Evolutionary conservation across 768 basidiomycete species (phyloP).

Genomic region (Leccinum disarticulatum): DNA sequence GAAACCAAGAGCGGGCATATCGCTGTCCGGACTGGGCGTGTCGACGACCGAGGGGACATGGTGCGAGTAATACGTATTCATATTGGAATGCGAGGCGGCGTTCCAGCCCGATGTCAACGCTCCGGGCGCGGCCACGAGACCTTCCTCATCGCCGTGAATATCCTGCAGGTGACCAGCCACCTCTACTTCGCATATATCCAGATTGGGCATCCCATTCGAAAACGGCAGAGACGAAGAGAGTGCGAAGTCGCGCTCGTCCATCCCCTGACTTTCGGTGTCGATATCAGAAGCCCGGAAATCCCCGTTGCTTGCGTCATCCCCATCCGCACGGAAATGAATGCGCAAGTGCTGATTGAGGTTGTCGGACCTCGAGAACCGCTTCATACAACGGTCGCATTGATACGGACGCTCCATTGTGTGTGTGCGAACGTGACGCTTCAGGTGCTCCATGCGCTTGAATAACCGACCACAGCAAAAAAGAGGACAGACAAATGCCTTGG

Average conservation of each 20-base stretch:
- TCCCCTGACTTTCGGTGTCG: conserved; percentile 35
- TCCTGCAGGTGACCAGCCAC: conserved; percentile 55
- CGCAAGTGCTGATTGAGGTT: conserved; percentile 86
- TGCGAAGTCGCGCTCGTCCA: conserved; percentile 34
- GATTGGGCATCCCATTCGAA: conserved; percentile 40
- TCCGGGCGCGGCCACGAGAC: conserved; percentile 40
- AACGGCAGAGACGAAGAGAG: conserved; percentile 27
- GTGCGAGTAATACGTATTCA: conserved; percentile 26
- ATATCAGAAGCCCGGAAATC: conserved; percentile 28
- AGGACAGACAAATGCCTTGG: conserved; percentile 78
- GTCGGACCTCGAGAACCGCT: conserved; percentile 85
- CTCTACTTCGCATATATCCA: conserved; percentile 61
- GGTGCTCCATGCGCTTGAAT: conserved; percentile 92
- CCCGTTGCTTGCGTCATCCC: conserved; percentile 28
- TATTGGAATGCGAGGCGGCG: conserved; percentile 16
- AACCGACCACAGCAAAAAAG: conserved; percentile 78
- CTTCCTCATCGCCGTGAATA: conserved; percentile 58
- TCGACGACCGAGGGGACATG: conserved; percentile 16
- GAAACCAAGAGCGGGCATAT: conserved; percentile 21
- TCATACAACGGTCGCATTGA: conserved; percentile 69
- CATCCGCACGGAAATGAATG: conserved; percentile 55
- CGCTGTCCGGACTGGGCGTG: conserved; percentile 17
- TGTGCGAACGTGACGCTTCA: conserved; percentile 83
- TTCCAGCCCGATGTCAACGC: conserved; percentile 19
- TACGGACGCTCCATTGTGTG: conserved; percentile 90